Evolutionary conservation across 2,329 filamentous ascomycete genomes (phyloP).

Genomic region (Mycosphaerella sp.): DNA sequence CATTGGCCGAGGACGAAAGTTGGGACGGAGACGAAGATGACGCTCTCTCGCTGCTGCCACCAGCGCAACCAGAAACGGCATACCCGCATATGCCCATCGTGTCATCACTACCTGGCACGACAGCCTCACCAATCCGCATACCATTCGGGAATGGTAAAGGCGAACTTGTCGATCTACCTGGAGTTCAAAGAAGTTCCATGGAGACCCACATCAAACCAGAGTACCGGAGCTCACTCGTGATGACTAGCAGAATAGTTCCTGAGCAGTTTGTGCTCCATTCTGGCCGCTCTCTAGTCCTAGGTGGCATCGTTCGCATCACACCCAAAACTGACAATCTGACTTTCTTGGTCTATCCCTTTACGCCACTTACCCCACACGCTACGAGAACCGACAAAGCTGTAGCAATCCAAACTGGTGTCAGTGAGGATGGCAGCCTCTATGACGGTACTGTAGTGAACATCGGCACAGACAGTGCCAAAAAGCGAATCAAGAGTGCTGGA

Average conservation of each 20-base stretch:
- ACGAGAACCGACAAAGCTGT: constrained; percentile 76
- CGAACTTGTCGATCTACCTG: constrained; percentile 89
- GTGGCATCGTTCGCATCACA: constrained; percentile 79
- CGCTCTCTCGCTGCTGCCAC: constrained; percentile 58
- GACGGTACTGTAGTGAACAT: constrained; percentile 57
- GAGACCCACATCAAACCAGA: constrained; percentile 64
- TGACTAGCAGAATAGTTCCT: constrained; percentile 69
- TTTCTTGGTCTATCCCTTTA: constrained; percentile 80
- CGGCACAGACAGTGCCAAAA: constrained; percentile 36
- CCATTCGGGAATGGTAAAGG: constrained; percentile 81
- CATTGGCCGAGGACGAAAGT: constrained; percentile 11
- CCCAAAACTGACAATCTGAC: constrained; percentile 59
- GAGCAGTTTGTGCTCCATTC: constrained; percentile 67
- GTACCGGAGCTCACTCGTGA: constrained; percentile 63
- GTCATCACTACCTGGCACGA: constrained; percentile 83
- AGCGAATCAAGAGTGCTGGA: constrained; percentile 56
- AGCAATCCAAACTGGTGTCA: constrained; percentile 54
- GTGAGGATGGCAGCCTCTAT: constrained; percentile 48
- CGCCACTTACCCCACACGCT: constrained; percentile 67
- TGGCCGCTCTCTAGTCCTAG: constrained; percentile 71
- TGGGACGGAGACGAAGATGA: constrained; percentile 27
- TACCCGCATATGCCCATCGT: constrained; percentile 83
- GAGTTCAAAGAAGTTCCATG: constrained; percentile 67
- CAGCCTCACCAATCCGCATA: constrained; percentile 87
- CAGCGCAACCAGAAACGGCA: constrained; percentile 62